These are phyloP conservation scores for Chaetomiaceae sp. DNA, from an alignment of 2,329 filamentous ascomycete genomes.

Conservation along the genomic window DNA sequence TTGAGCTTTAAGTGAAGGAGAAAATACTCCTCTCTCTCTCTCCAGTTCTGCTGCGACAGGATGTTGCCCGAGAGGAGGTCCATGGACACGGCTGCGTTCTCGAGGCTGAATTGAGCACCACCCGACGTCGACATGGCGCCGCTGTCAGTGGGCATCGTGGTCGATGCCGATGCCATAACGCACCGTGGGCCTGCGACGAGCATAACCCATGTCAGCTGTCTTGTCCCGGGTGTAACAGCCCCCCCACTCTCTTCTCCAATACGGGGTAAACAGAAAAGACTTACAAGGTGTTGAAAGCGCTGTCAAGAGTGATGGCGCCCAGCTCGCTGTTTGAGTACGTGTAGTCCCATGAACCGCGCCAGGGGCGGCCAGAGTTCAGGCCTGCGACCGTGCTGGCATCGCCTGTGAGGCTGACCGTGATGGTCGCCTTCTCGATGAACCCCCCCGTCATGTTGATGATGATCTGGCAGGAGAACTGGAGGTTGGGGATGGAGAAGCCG, in stretches of 20 bases:
- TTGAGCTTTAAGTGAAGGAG: no score
- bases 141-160: background rate
- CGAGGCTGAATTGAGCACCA: background rate
- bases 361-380: background rate
- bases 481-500: conserved; percentile 5
- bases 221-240: background rate
- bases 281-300: conserved; percentile 1
- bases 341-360: background rate
- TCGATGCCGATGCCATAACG: background rate
- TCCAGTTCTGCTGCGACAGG: conserved; percentile 1
- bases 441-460: conserved; percentile 8
- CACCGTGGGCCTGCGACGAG: background rate
- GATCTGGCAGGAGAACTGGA: conserved; percentile 6
- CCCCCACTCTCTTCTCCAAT: background rate
- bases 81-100: background rate
- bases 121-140: background rate
- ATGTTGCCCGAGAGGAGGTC: background rate
- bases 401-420: background rate
- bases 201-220: background rate
- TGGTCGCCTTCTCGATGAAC: conserved; percentile 2
- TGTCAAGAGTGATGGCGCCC: background rate
- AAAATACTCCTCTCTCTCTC: no score
- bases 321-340: conserved; percentile 2
- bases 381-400: background rate
- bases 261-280: background rate